A percentile compares a stretch with the other conserved stretches of the same genome.
Conservation (phyloP, 805 yeast genomes). For the Lachancea fermentati region DNA sequence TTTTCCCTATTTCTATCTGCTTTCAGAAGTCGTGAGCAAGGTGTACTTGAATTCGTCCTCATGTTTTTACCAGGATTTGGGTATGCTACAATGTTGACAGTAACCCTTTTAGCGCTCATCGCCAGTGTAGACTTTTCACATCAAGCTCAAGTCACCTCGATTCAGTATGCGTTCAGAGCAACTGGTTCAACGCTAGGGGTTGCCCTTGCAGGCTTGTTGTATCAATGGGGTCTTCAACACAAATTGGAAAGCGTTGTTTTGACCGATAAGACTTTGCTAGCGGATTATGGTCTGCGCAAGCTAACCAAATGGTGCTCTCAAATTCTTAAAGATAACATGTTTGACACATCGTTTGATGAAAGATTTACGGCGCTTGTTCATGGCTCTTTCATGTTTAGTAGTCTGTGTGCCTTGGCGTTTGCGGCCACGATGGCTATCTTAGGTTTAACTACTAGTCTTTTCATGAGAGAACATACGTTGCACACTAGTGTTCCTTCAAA, state of each 20-base stretch:
- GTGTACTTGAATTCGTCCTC: conserved; percentile 38
- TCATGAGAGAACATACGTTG: conserved; percentile 51
- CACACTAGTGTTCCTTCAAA: conserved; percentile 37
- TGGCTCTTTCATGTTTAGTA: conserved; percentile 43
- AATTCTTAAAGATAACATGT: conserved; percentile 6
- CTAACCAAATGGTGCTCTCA: conserved; percentile 7
- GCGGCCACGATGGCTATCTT: conserved; percentile 38
- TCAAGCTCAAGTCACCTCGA: conserved; percentile 81
- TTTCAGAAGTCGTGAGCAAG: conserved; percentile 22
- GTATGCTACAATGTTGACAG: conserved; percentile 61
- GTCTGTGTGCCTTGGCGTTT: conserved; percentile 45
- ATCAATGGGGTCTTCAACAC: conserved; percentile 43
- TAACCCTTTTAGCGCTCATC: conserved; percentile 67
- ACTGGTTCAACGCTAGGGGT: conserved; percentile 79
- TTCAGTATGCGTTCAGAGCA: conserved; percentile 78
- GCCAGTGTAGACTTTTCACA: conserved; percentile 62
- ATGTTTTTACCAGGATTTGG: conserved; percentile 57
- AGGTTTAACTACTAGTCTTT: conserved; percentile 38
- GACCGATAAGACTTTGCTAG: background rate
- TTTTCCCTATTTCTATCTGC: conserved; percentile 27
- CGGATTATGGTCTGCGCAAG: conserved; percentile 1
- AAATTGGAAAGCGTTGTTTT: conserved; percentile 24
- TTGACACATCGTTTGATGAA: conserved; percentile 13
- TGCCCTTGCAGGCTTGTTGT: conserved; percentile 59
- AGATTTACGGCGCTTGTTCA: conserved; percentile 42